Base-by-base conservation (phyloP, 257 asterid genomes). In the Rhazya stricta region DNA sequence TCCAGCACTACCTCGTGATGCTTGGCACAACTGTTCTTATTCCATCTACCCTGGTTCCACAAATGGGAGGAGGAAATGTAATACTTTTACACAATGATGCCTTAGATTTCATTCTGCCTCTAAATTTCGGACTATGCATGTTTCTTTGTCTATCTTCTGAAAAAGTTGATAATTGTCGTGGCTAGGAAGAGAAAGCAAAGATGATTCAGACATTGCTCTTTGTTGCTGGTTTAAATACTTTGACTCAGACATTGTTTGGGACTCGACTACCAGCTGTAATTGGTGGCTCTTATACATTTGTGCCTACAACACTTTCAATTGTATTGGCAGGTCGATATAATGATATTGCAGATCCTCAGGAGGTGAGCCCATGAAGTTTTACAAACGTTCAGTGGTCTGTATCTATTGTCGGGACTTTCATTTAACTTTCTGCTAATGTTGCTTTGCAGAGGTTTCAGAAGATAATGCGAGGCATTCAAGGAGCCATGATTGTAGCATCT, bases 1-100 rank as follows among this genome's bases (percentile, higher is more conserved):
- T 94, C 80, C 99, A 94, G 65, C 97, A 94, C 92, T 94, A 87
- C 80, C 86, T 92, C 79, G 99, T 94, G 84, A 92, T 94, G 99
- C 97, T 94, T 67, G 99, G 99, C 39, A 87, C 97, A 61, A 94
- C 97, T 42, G 99, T 94, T 53, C 93, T 92, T 70, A 94, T 94
- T 29, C 99, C 97, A 45, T 66, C 97, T 69, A 29, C 81, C 71
- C 83, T 92, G 57, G 91, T 83, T 74, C 93, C 96, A 10, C 99
- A 94, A 79, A 94, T 94, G 96, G 99, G 97, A 50, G 99, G 99
- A 79, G 89, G 91, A 77, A 84, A 82, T 78, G 97, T 90, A 87
- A 89, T 86, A 4, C 37, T 18, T 37, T 27, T 65, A 30, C n/a
- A 2, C 2, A 30, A 34, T 57, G 2, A 0, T 63, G 29, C 48